Conservation (phyloP, 73 alveolate species). For the Uronychia setigera region DNA sequence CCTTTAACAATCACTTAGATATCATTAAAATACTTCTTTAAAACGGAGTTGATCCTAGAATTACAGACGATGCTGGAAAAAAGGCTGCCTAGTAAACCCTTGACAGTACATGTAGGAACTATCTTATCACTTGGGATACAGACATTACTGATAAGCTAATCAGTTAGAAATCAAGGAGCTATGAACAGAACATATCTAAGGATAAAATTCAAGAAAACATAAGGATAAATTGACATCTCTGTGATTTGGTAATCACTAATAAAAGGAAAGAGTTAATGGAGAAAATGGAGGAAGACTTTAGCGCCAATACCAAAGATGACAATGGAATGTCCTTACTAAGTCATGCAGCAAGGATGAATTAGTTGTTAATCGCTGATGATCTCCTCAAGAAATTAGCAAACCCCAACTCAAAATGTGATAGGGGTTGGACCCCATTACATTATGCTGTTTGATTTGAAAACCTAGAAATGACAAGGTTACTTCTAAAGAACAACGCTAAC, state of each 20-base stretch:
- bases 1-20: background rate
- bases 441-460: background rate
- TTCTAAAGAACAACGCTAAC: background rate
- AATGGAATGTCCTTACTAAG: background rate
- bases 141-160: no score
- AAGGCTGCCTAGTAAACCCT: no score
- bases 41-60: background rate
- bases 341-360: background rate
- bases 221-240: background rate
- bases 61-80: background rate
- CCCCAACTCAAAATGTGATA: background rate
- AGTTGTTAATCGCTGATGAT: background rate
- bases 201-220: background rate
- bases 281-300: background rate
- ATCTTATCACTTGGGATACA: no score
- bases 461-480: background rate
- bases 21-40: background rate
- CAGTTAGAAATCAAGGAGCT: no score
- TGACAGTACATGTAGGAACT: no score
- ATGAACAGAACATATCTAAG: no score
- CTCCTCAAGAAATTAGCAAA: background rate
- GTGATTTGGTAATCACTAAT: background rate
- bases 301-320: background rate
- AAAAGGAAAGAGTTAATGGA: background rate
- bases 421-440: background rate